phyloP scores from a whole-genome alignment of 345 rosid species.

The Bruguiera gymnorhiza region DNA sequence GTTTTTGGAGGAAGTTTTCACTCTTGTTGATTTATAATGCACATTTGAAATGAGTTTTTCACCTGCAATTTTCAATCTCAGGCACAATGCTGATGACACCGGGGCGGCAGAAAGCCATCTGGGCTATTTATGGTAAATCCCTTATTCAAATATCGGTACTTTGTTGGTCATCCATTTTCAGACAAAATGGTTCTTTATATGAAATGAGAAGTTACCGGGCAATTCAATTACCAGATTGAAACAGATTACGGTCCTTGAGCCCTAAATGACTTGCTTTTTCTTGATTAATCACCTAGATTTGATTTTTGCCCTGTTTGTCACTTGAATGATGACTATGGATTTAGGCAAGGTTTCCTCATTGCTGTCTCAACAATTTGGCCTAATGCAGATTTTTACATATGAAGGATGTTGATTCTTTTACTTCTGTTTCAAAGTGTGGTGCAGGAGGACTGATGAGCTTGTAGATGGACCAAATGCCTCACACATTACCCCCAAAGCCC shows the following conservation, averaged over 20 bases:
- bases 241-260: too few species aligned
- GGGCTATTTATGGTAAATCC: constrained; percentile 57
- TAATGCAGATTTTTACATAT: not conserved
- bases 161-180: not conserved
- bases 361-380: not conserved
- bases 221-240: too few species aligned
- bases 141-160: not conserved
- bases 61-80: constrained; percentile 15
- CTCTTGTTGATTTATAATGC: too few species aligned
- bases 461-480: constrained; percentile 54
- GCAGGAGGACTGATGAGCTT: constrained; percentile 57
- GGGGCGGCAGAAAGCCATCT: constrained; percentile 45
- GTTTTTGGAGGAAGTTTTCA: too few species aligned
- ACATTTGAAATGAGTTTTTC: not conserved
- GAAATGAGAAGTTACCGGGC: too few species aligned
- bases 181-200: not conserved
- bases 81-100: constrained; percentile 57
- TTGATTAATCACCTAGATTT: too few species aligned
- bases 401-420: constrained; percentile 3
- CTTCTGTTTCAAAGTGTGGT: constrained; percentile 40
- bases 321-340: too few species aligned
- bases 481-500: constrained; percentile 49
- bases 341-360: too few species aligned
- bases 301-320: too few species aligned
- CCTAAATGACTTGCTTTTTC: too few species aligned